Base-by-base conservation (phyloP, 148 eudicot species). In the Camellia lanceoleosa region DNA sequence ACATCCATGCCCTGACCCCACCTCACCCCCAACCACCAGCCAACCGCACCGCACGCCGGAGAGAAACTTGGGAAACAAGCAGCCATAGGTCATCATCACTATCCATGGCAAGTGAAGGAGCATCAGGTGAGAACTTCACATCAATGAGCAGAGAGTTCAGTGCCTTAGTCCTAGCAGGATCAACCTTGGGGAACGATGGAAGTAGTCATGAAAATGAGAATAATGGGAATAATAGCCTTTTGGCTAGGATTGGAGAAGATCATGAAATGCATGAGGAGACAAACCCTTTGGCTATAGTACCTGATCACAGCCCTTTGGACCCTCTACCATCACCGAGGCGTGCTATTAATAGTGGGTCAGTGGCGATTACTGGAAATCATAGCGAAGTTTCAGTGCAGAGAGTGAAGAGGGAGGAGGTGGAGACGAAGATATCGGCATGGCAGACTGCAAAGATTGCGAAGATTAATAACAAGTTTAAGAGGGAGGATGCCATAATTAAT, bases 321-420 rank as follows among this genome's bases (percentile, higher is more conserved):
- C 84, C 85, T 51, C 44, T 59, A 13, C 67, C 87, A 14, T 81
- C 89, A 14, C 81, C 90, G 41, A 58, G 80, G 30, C 77, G 79
- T 44, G 80, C 73, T 14, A 0, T 15, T 23, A n/a, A 13, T 23
- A 58, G 49, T n/a, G 80, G 75, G 9, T 42, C 69, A 6, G 9
- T 60, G 23, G 30, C 47, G 69, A 71, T 30, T 30, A 30, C 23
- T 75, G 82, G 44, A 20, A 80, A 13, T 81, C 78, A n/a, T 2
- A 56, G 69, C 5, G 88, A 81, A 78, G 86, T 80, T 44, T 87
- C 88, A 5, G 84, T 91, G 71, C 90, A 91, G 65, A 85, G 86
- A 55, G 99, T 93, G 85, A 96, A 87, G 89, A 96, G 89, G 78
- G 99, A 92, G 79, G 99, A 96, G 86, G 99, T 90, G 13, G 97